Conservation (phyloP, 1,284 basidiomycete species). For the Vanrija pseudolonga region DNA sequence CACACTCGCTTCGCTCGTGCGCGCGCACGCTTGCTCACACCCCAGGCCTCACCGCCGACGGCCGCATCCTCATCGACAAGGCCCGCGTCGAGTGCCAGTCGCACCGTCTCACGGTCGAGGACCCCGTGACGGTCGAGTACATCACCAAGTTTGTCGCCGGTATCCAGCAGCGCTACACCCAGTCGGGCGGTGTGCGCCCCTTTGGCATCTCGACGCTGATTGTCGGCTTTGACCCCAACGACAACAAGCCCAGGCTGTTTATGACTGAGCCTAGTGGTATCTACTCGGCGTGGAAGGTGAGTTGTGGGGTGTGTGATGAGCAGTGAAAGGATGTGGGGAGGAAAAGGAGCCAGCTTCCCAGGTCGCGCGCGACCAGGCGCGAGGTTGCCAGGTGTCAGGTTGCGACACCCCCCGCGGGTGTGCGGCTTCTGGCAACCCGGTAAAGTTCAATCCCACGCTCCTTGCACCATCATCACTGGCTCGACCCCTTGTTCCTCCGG, state of each 20-base stretch:
- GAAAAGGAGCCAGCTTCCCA: no score
- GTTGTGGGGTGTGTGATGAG: constrained; percentile 32
- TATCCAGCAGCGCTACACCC: constrained; percentile 98
- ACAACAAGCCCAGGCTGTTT: constrained; percentile 81
- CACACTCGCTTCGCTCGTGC: neutral
- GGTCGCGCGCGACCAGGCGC: no score
- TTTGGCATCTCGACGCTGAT: constrained; percentile 98
- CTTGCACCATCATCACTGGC: no score
- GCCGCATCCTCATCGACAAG: constrained; percentile 95
- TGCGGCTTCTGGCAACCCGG: no score
- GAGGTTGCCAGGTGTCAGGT: no score
- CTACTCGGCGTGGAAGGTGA: constrained; percentile 96
- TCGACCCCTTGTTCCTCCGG: no score
- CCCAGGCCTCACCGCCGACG: constrained; percentile 94
- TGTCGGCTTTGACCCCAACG: constrained; percentile 94
- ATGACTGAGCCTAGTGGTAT: constrained; percentile 98
- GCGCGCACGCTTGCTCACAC: constrained; percentile 1
- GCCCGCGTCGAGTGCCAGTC: constrained; percentile 97
- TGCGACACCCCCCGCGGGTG: no score
- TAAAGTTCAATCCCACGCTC: no score
- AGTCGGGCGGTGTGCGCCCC: constrained; percentile 96
- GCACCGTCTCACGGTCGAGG: constrained; percentile 94
- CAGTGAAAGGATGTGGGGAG: no score
- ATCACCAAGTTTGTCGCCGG: constrained; percentile 97
- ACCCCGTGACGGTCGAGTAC: constrained; percentile 97